A percentile compares a stretch with the other conserved stretches of the same genome.
These are phyloP conservation scores for Coniferiporia sulphurascens DNA, from an alignment of 1,284 basidiomycete species.

Conservation along the genomic window DNA sequence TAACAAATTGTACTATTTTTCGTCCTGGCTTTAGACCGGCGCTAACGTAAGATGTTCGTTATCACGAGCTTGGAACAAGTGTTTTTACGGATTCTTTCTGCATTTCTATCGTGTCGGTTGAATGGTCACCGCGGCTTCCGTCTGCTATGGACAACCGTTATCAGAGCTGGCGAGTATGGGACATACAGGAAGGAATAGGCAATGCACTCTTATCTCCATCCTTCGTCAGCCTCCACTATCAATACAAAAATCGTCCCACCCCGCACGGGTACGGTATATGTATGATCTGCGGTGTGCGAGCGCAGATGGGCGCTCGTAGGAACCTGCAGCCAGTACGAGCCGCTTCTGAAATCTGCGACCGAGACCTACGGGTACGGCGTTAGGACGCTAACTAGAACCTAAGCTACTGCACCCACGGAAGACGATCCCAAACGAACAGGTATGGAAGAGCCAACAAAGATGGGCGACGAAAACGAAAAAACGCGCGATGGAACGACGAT, in stretches of 20 bases:
- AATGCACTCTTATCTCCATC: neutral
- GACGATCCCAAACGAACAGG: neutral
- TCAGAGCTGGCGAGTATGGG: neutral
- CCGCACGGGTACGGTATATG: neutral
- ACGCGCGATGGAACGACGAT: slow-evolving; percentile 3
- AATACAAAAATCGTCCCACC: too few species aligned
- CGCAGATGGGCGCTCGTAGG: neutral
- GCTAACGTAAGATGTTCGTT: too few species aligned
- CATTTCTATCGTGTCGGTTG: too few species aligned
- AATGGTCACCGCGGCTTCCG: too few species aligned
- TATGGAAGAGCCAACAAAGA: neutral
- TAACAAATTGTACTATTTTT: neutral
- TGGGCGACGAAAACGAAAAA: neutral
- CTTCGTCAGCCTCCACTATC: neutral
- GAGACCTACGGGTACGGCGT: too few species aligned
- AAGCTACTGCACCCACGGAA: too few species aligned
- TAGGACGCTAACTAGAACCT: too few species aligned
- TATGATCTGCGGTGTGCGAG: neutral
- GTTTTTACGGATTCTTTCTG: too few species aligned
- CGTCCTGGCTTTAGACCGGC: too few species aligned
- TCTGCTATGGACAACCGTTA: neutral
- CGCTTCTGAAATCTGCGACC: too few species aligned
- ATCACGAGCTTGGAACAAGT: too few species aligned
- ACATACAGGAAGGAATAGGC: neutral
- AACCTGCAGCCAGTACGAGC: neutral